phyloP scores from a whole-genome alignment of 2,329 filamentous ascomycete species.

The Neonectria faginata region DNA sequence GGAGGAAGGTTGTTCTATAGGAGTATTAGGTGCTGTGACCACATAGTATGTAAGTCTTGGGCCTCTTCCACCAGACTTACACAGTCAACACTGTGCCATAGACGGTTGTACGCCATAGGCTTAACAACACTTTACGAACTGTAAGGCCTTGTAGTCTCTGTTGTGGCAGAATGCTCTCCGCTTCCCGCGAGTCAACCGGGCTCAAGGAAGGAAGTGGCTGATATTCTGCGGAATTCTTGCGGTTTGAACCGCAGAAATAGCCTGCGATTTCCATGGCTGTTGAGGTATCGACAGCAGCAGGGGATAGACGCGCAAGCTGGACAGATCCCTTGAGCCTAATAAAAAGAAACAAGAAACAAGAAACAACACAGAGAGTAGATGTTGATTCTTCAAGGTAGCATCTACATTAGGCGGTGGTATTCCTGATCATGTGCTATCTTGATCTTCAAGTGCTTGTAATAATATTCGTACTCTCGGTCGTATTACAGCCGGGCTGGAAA shows the following conservation, averaged over 20 bases:
- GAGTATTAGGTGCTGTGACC: constrained; percentile 10
- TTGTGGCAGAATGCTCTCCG: background rate
- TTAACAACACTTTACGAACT: constrained; percentile 13
- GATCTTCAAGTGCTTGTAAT: constrained; percentile 15
- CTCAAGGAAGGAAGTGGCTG: constrained; percentile 23
- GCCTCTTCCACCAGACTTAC: constrained; percentile 22
- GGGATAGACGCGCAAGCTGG: background rate
- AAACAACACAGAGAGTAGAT: background rate
- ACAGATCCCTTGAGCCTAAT: fast-evolving
- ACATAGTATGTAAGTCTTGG: background rate
- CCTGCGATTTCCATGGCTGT: constrained; percentile 21
- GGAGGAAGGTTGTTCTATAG: constrained; percentile 28
- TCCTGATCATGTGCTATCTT: constrained; percentile 27
- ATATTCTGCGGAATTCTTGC: constrained; percentile 32
- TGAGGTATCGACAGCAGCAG: background rate
- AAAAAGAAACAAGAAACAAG: constrained; percentile 16
- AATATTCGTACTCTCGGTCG: constrained; percentile 14
- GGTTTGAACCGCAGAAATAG: constrained; percentile 28
- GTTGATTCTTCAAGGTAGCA: background rate
- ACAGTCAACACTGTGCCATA: constrained; percentile 20
- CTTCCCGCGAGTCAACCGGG: background rate
- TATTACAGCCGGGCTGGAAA: constrained; percentile 34
- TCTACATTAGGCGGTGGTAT: background rate
- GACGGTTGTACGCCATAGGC: constrained; percentile 9
- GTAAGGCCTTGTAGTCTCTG: background rate